Evolutionary conservation across 768 basidiomycete species (phyloP).

Genomic region (Termitomyces titanicus): DNA sequence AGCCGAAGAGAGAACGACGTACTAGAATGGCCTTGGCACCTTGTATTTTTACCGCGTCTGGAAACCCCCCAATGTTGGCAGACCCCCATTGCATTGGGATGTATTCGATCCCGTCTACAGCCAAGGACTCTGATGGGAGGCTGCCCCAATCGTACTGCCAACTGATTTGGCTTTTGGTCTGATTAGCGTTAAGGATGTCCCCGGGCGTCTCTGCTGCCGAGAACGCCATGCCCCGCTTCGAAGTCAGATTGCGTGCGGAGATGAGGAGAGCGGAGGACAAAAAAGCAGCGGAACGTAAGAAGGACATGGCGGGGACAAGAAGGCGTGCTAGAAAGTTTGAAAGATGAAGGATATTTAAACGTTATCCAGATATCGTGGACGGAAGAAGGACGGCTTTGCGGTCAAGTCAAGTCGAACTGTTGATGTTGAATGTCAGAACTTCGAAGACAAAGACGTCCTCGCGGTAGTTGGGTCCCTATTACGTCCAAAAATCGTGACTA

Average conservation of each 20-base stretch:
- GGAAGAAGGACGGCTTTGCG: constrained; percentile 28
- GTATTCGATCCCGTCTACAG: constrained; percentile 39
- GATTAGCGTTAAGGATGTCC: constrained; percentile 43
- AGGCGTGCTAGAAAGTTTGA: not conserved
- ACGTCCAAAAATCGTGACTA: constrained; percentile 5
- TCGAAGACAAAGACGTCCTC: constrained; percentile 6
- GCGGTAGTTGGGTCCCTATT: not conserved
- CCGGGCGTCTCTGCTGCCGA: constrained; percentile 34
- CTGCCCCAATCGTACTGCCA: constrained; percentile 58
- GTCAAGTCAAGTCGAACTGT: constrained; percentile 36
- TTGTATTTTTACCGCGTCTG: constrained; percentile 35
- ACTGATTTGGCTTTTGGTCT: constrained; percentile 36
- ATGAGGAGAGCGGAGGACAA: constrained; percentile 27
- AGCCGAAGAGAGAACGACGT: constrained; percentile 9
- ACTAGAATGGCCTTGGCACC: constrained; percentile 51
- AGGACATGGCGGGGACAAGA: constrained; percentile 22
- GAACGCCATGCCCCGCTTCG: constrained; percentile 45
- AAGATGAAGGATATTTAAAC: constrained; percentile 11
- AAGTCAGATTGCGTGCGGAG: constrained; percentile 29
- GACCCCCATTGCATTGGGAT: constrained; percentile 55
- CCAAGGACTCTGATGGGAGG: constrained; percentile 38
- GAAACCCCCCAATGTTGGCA: constrained; percentile 33
- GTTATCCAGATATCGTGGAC: constrained; percentile 4
- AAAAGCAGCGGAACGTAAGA: constrained; percentile 19
- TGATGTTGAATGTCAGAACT: constrained; percentile 16